These are phyloP conservation scores for Sideroxylon spinosum DNA, from an alignment of 179 eudicot species.

Conservation along the genomic window DNA sequence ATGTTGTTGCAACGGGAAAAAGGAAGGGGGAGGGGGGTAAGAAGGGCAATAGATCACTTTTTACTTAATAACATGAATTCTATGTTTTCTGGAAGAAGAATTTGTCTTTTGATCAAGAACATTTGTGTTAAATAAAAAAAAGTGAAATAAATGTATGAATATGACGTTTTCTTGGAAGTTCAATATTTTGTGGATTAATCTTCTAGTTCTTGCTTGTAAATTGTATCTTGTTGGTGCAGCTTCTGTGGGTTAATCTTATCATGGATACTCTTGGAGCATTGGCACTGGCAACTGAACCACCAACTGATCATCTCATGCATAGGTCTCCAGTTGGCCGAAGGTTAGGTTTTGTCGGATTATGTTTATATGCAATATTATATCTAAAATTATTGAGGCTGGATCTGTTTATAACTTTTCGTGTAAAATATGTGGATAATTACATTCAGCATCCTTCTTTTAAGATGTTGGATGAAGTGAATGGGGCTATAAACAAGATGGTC, in stretches of 20 bases:
- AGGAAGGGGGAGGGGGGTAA: too few species aligned
- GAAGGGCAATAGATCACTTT: too few species aligned
- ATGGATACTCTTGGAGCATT: constrained; percentile 98
- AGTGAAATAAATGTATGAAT: too few species aligned
- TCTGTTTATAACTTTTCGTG: not conserved
- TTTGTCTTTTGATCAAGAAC: too few species aligned
- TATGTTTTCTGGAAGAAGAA: too few species aligned
- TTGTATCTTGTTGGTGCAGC: constrained; percentile 36
- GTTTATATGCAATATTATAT: not conserved
- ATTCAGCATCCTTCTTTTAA: not conserved
- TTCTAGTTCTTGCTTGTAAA: not conserved
- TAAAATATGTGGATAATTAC: not conserved
- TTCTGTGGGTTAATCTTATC: constrained; percentile 94
- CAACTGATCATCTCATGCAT: constrained; percentile 83
- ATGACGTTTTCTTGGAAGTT: not conserved
- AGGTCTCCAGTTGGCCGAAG: constrained; percentile 95
- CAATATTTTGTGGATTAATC: not conserved
- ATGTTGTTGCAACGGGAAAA: too few species aligned
- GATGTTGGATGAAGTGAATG: constrained; percentile 10
- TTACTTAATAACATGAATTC: too few species aligned
- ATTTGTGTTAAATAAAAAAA: too few species aligned
- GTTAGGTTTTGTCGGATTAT: constrained; percentile 32
- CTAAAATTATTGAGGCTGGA: not conserved
- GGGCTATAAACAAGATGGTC: constrained; percentile 7
- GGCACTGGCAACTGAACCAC: constrained; percentile 96